These are phyloP conservation scores for Exophiala mesophila DNA, from an alignment of 2,329 filamentous ascomycete species.

Conservation along the genomic window DNA sequence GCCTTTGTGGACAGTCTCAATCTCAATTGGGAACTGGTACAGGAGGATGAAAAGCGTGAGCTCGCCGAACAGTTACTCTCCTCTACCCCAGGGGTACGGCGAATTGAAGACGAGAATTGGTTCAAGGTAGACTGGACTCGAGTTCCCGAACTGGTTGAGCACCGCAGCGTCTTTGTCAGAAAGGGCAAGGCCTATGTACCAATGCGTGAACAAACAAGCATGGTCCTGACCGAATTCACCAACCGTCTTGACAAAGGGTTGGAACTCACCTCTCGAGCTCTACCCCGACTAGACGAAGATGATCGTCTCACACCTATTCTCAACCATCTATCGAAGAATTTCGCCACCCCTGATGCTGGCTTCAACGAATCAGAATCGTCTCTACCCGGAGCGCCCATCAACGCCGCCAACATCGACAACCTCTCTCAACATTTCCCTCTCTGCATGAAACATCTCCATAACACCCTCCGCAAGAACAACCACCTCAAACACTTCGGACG, in stretches of 20 bases:
- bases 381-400: conserved; percentile 67
- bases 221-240: conserved; percentile 85
- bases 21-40: conserved; percentile 78
- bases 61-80: conserved; percentile 59
- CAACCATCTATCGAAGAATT: conserved; percentile 87
- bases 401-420: conserved; percentile 71
- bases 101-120: conserved; percentile 74
- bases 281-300: conserved; percentile 92
- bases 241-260: conserved; percentile 72
- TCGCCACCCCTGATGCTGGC: conserved; percentile 81
- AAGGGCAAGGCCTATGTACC: conserved; percentile 89
- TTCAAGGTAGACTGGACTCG: conserved; percentile 96
- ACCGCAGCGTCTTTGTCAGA: conserved; percentile 68
- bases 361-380: conserved; percentile 64
- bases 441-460: conserved; percentile 91
- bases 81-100: conserved; percentile 46
- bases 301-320: conserved; percentile 76
- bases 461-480: conserved; percentile 74
- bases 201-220: conserved; percentile 75
- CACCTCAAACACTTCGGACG: conserved; percentile 92
- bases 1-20: conserved; percentile 72
- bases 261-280: conserved; percentile 83
- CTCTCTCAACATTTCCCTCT: conserved; percentile 80
- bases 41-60: conserved; percentile 71
- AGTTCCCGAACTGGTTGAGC: conserved; percentile 84